A percentile compares a stretch with the other conserved stretches of the same genome.
Evolutionary conservation across 352 stramenopile species (phyloP).

Genomic region (Globisporangium mamillatum): DNA sequence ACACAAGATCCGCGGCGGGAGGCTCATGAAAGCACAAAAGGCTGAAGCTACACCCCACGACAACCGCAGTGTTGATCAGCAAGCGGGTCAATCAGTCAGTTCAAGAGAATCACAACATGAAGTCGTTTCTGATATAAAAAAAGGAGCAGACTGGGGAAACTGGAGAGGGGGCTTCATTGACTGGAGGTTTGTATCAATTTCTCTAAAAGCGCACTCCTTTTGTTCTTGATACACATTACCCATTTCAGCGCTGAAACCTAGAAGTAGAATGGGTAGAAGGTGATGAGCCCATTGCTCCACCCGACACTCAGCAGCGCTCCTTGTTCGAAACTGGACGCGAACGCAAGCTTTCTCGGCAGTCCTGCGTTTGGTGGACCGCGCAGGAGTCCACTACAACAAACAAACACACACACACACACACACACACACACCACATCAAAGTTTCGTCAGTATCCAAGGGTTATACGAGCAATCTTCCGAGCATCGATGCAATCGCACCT

Average conservation of each 20-base stretch:
- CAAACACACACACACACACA: background rate
- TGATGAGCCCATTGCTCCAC: constrained; percentile 77
- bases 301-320: constrained; percentile 65
- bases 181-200: background rate
- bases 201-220: background rate
- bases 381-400: constrained; percentile 35
- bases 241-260: constrained; percentile 18
- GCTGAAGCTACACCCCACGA: no score
- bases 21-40: constrained; percentile 33
- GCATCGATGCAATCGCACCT: constrained; percentile 27
- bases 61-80: background rate
- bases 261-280: constrained; percentile 82
- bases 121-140: background rate
- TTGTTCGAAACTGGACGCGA: constrained; percentile 68
- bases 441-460: background rate
- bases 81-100: background rate
- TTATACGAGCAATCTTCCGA: background rate
- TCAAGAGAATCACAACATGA: background rate
- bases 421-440: background rate
- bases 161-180: background rate
- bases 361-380: constrained; percentile 59
- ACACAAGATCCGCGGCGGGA: constrained; percentile 44
- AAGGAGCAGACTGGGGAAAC: background rate
- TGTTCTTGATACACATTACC: background rate
- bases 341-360: constrained; percentile 51